phyloP scores from a whole-genome alignment of 371 early-diverging fungal species.

The Mucor circinelloides region DNA sequence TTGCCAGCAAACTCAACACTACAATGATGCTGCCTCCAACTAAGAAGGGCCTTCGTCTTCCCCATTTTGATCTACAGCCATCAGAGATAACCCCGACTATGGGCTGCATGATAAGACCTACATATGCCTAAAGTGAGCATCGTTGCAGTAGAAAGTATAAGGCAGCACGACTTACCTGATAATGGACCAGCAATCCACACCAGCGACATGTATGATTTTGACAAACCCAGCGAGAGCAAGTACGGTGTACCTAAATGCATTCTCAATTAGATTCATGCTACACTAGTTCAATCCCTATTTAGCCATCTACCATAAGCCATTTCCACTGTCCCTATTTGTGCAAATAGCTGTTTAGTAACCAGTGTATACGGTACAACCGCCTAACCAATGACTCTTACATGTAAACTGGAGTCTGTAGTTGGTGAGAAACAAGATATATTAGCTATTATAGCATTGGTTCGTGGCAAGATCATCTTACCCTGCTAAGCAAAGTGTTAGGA shows the following conservation, averaged over 20 bases:
- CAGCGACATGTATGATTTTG: slow-evolving; percentile 83
- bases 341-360: background rate
- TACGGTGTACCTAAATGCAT: slow-evolving; percentile 80
- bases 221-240: slow-evolving; percentile 81
- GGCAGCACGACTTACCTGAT: slow-evolving; percentile 59
- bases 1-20: slow-evolving; percentile 62
- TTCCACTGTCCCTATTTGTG: slow-evolving; percentile 67
- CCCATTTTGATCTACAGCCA: slow-evolving; percentile 65
- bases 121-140: background rate
- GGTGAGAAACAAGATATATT: background rate
- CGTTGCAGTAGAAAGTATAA: too few species aligned
- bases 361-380: background rate
- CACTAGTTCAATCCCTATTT: background rate
- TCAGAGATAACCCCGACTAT: slow-evolving; percentile 82
- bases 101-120: slow-evolving; percentile 83
- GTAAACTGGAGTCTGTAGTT: slow-evolving; percentile 43
- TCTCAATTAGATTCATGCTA: background rate
- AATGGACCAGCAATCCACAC: slow-evolving; percentile 98
- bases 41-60: slow-evolving; percentile 77
- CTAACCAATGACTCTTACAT: slow-evolving; percentile 29
- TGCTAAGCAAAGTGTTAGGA: slow-evolving; percentile 46
- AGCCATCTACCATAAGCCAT: slow-evolving; percentile 57
- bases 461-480: slow-evolving; percentile 4
- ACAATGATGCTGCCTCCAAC: slow-evolving; percentile 69
- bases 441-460: background rate